These are phyloP conservation scores for Favolaschia claudopus DNA, from an alignment of 768 basidiomycete species.

Conservation along the genomic window DNA sequence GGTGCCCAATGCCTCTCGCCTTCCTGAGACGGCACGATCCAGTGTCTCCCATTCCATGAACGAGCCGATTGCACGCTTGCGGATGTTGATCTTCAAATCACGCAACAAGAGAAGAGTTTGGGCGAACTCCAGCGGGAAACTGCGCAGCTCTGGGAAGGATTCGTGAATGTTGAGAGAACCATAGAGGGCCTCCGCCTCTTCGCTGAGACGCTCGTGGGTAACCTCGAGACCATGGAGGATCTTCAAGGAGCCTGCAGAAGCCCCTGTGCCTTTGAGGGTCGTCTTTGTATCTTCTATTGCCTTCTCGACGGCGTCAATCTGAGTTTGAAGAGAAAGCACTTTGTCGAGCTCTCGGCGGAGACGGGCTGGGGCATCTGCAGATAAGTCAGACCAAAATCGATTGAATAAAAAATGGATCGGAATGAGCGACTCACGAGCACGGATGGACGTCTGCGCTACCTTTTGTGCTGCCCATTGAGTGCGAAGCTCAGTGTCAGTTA, in stretches of 20 bases:
- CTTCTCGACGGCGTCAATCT: conserved; percentile 34
- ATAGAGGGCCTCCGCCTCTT: conserved; percentile 41
- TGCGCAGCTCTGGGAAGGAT: conserved; percentile 41
- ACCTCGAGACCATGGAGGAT: conserved; percentile 29
- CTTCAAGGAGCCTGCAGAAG: conserved; percentile 8
- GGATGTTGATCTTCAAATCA: conserved; percentile 35
- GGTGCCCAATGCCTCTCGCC: conserved; percentile 32
- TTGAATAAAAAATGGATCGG: not conserved
- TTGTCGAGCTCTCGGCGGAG: conserved; percentile 44
- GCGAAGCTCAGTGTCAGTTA: conserved; percentile 27
- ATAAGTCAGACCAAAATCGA: not conserved
- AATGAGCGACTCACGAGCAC: conserved; percentile 32
- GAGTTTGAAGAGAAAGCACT: conserved; percentile 38
- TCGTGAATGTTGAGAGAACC: conserved; percentile 41
- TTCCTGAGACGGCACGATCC: conserved; percentile 30
- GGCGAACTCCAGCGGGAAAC: conserved; percentile 37
- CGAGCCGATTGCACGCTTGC: conserved; percentile 30
- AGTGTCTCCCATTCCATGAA: conserved; percentile 38
- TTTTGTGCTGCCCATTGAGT: conserved; percentile 43
- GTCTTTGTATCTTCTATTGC: conserved; percentile 24
- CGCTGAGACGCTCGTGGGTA: conserved; percentile 28
- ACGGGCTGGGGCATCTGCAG: conserved; percentile 35
- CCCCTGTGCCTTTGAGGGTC: conserved; percentile 13
- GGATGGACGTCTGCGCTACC: conserved; percentile 37
- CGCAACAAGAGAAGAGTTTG: conserved; percentile 39